phyloP scores from a whole-genome alignment of 2,329 filamentous ascomycete genomes.

The Fusarium bulbicola region DNA sequence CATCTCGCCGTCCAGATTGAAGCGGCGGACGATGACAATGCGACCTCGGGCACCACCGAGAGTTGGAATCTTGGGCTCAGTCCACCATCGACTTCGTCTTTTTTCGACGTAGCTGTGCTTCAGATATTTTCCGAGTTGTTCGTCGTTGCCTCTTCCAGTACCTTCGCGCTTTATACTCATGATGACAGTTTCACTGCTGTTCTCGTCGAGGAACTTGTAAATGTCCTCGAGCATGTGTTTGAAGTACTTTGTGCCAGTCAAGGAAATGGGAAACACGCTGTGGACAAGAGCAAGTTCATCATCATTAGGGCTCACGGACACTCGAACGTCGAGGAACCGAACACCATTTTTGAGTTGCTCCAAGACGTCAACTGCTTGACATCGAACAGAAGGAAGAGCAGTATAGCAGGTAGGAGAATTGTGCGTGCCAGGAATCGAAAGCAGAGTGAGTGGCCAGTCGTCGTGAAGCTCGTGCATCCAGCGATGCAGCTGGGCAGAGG shows the following conservation, averaged over 20 bases:
- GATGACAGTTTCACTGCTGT: constrained; percentile 84
- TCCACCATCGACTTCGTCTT: constrained; percentile 76
- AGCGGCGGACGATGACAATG: constrained; percentile 85
- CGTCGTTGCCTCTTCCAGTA: constrained; percentile 79
- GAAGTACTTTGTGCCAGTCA: constrained; percentile 84
- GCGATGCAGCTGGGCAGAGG: constrained; percentile 71
- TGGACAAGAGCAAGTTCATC: constrained; percentile 86
- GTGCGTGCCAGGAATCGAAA: constrained; percentile 95
- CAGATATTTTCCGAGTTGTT: constrained; percentile 79
- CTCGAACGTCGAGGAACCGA: constrained; percentile 92
- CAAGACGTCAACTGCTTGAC: constrained; percentile 80
- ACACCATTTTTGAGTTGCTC: constrained; percentile 90
- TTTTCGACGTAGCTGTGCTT: constrained; percentile 73
- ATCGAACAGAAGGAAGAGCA: constrained; percentile 91
- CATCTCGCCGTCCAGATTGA: constrained; percentile 69
- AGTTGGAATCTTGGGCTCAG: constrained; percentile 76
- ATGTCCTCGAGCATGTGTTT: constrained; percentile 75
- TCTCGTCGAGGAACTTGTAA: constrained; percentile 77
- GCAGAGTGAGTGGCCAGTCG: constrained; percentile 75
- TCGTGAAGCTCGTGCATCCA: constrained; percentile 87
- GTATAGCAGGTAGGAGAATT: constrained; percentile 88
- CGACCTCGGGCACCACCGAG: constrained; percentile 83
- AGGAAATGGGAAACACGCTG: constrained; percentile 85
- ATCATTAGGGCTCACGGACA: constrained; percentile 63
- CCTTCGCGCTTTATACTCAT: constrained; percentile 94